These are phyloP conservation scores for Dothiorella sarmentorum DNA, from an alignment of 2,329 filamentous ascomycete species.

Conservation along the genomic window DNA sequence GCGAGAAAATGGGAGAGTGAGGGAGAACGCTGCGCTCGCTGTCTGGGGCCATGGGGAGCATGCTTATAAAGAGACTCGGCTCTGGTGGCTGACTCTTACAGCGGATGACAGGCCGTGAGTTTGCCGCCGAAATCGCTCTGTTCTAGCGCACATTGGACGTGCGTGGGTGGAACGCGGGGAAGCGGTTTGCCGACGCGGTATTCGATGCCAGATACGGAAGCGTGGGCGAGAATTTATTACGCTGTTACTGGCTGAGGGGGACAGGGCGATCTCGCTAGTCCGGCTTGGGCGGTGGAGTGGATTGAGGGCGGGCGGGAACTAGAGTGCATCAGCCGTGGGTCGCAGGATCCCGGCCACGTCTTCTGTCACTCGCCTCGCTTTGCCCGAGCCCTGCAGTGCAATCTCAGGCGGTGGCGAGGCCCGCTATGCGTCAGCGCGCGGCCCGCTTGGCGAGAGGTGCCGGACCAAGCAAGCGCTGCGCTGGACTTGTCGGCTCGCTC, in stretches of 20 bases:
- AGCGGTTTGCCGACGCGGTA: background rate
- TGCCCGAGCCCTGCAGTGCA: background rate
- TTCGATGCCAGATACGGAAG: background rate
- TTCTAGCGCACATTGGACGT: background rate
- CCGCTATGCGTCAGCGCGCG: conserved; percentile 12
- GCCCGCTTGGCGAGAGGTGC: conserved; percentile 5
- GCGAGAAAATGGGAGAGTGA: background rate
- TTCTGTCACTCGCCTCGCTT: background rate
- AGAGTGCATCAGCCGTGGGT: conserved; percentile 1
- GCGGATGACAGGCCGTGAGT: background rate
- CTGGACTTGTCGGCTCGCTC: background rate
- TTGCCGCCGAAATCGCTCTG: conserved; percentile 2
- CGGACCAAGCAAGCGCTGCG: conserved; percentile 4
- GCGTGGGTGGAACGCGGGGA: background rate
- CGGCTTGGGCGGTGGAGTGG: background rate
- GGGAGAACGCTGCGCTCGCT: background rate
- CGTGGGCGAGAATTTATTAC: background rate
- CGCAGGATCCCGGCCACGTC: conserved; percentile 5
- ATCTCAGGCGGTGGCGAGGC: conserved; percentile 7
- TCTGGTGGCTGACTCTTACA: background rate
- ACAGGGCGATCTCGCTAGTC: conserved; percentile 5
- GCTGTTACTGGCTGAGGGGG: background rate
- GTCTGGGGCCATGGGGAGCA: background rate
- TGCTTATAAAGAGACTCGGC: background rate
- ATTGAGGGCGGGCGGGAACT: background rate